These are phyloP conservation scores for Scytalidium sp. DNA, from an alignment of 2,329 filamentous ascomycete genomes.

Conservation along the genomic window DNA sequence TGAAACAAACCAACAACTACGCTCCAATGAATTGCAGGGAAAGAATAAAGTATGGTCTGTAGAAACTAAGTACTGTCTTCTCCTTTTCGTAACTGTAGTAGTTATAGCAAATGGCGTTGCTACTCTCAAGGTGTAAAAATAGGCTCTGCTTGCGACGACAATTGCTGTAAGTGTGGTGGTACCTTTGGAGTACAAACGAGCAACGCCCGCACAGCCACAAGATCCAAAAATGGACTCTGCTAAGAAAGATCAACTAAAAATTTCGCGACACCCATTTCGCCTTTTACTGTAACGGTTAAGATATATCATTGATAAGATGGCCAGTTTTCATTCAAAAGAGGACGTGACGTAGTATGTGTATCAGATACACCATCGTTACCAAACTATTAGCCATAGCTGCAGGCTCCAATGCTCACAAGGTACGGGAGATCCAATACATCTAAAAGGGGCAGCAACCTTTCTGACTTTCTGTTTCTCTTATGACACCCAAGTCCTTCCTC, in stretches of 20 bases:
- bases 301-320: too few species aligned
- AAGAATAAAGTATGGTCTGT: too few species aligned
- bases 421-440: neutral
- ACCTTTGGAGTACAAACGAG: slow-evolving; percentile 2
- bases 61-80: too few species aligned
- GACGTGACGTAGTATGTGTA: neutral
- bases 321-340: too few species aligned
- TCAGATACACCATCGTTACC: neutral
- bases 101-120: too few species aligned
- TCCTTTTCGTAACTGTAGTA: too few species aligned
- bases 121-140: too few species aligned
- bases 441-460: neutral
- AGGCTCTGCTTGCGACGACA: too few species aligned
- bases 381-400: neutral
- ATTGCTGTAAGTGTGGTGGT: too few species aligned
- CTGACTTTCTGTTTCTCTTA: neutral
- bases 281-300: slow-evolving; percentile 5
- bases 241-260: slow-evolving; percentile 9
- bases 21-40: too few species aligned
- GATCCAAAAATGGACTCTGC: slow-evolving; percentile 6
- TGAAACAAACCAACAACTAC: too few species aligned
- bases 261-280: slow-evolving; percentile 7
- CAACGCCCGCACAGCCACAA: slow-evolving; percentile 7
- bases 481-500: neutral
- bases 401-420: neutral